These are phyloP conservation scores for Auxenochlorella pyrenoidosa DNA, from an alignment of 139 green algal species.

Conservation along the genomic window DNA sequence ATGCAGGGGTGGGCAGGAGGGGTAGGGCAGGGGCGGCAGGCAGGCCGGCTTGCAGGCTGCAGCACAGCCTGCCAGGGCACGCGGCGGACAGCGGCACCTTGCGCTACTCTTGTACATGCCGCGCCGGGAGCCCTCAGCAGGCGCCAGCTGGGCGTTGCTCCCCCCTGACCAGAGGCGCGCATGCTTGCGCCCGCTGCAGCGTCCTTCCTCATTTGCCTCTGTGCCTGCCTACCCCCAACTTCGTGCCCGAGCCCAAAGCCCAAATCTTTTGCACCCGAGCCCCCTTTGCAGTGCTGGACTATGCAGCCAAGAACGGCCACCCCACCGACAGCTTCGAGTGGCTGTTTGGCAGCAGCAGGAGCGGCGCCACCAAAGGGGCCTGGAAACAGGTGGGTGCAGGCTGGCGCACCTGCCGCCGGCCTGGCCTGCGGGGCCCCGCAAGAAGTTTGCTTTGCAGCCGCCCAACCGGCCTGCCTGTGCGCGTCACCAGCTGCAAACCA, in stretches of 20 bases:
- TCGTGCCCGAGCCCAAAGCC: too few species aligned
- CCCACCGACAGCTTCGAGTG: conserved; percentile 37
- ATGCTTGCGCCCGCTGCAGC: too few species aligned
- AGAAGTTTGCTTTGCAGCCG: not conserved
- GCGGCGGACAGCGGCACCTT: not conserved
- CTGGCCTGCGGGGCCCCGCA: not conserved
- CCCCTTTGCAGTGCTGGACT: conserved; percentile 21
- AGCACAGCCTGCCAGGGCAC: not conserved
- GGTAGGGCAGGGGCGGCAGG: not conserved
- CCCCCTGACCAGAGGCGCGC: too few species aligned
- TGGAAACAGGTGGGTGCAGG: conserved; percentile 14
- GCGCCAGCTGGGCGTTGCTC: too few species aligned
- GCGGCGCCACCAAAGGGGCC: conserved; percentile 21
- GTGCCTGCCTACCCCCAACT: not conserved
- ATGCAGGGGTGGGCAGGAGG: not conserved
- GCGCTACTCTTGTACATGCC: too few species aligned
- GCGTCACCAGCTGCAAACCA: not conserved
- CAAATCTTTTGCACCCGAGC: too few species aligned
- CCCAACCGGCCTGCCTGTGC: not conserved
- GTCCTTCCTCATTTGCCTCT: too few species aligned
- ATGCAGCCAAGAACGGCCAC: conserved; percentile 40
- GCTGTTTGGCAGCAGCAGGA: conserved; percentile 49
- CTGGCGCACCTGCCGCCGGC: too few species aligned
- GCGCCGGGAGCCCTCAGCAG: too few species aligned
- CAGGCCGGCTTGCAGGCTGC: not conserved